These are phyloP conservation scores for Kitagawia praeruptora DNA, from an alignment of 129 eudicot species.

Conservation along the genomic window DNA sequence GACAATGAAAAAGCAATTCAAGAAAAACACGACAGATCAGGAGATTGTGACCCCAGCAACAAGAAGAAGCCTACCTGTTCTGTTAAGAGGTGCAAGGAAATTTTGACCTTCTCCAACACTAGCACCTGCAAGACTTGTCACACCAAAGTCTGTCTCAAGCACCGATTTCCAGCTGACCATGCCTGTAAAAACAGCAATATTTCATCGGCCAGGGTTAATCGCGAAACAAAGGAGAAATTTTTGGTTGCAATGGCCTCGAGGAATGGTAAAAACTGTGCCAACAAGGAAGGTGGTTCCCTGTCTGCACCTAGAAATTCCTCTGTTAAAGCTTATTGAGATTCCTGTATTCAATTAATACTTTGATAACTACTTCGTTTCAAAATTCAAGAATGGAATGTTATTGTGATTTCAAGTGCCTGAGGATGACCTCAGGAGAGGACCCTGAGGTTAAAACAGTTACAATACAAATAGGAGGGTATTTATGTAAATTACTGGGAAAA, in stretches of 20 bases:
- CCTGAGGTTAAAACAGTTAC: no score
- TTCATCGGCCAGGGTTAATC: slow-evolving; percentile 14
- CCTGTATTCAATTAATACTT: neutral
- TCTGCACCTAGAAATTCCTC: slow-evolving; percentile 38
- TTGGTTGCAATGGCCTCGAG: slow-evolving; percentile 63
- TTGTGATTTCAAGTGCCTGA: no score
- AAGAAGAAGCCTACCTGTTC: slow-evolving; percentile 78
- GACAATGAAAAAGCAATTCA: slow-evolving; percentile 50
- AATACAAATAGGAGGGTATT: no score
- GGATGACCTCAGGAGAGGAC: no score
- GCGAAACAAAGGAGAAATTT: slow-evolving; percentile 29
- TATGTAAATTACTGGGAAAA: no score
- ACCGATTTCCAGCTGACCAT: slow-evolving; percentile 74
- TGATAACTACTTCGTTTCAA: neutral
- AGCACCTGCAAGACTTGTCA: slow-evolving; percentile 59
- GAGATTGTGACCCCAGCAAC: slow-evolving; percentile 75
- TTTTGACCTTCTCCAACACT: slow-evolving; percentile 71
- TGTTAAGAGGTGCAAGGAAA: slow-evolving; percentile 62
- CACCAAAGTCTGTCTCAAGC: slow-evolving; percentile 64
- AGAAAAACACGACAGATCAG: slow-evolving; percentile 50
- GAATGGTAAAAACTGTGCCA: slow-evolving; percentile 49
- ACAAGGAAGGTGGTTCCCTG: slow-evolving; percentile 25
- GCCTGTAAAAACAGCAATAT: slow-evolving; percentile 26
- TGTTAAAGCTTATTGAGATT: slow-evolving; percentile 55
- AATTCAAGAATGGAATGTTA: neutral